Percentiles rank a stretch among this genome's conserved stretches.
Conservation (phyloP, 805 yeast genomes). For the Kluyveromyces wickerhamii region DNA sequence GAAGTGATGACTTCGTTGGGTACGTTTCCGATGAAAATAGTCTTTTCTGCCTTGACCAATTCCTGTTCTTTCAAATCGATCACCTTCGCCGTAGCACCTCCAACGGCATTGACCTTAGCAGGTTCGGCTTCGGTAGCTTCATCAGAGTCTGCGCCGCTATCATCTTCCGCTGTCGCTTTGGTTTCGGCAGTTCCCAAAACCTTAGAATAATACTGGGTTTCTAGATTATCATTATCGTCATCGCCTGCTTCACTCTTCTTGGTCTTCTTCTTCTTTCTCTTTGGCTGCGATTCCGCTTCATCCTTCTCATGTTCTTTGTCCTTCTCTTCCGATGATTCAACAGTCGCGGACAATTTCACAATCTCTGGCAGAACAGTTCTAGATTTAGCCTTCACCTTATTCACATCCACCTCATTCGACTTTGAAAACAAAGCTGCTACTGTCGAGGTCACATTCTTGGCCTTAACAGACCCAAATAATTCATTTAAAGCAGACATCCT, state of each 20-base stretch:
- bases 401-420: conserved; percentile 40
- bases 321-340: conserved; percentile 2
- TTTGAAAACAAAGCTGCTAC: conserved; percentile 32
- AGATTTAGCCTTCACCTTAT: conserved; percentile 12
- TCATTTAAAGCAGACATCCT: conserved; percentile 28
- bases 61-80: conserved; percentile 63
- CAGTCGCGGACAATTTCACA: background rate
- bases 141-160: conserved; percentile 6
- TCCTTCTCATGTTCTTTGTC: conserved; percentile 16
- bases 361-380: conserved; percentile 18
- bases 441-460: conserved; percentile 27
- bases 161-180: conserved; percentile 10
- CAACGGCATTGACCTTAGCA: conserved; percentile 18
- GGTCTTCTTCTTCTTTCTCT: conserved; percentile 18
- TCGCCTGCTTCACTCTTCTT: conserved; percentile 14
- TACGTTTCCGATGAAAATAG: conserved; percentile 84
- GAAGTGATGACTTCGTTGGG: conserved; percentile 55
- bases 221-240: conserved; percentile 43
- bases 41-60: conserved; percentile 72
- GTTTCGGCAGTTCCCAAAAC: conserved; percentile 32
- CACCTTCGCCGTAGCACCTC: conserved; percentile 35
- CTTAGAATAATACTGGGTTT: conserved; percentile 45
- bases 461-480: conserved; percentile 28
- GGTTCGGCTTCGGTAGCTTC: conserved; percentile 21
- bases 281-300: conserved; percentile 23